Evolutionary conservation across 1,139 yeast species (phyloP).

Genomic region (Sugiyamaella paludigena): DNA sequence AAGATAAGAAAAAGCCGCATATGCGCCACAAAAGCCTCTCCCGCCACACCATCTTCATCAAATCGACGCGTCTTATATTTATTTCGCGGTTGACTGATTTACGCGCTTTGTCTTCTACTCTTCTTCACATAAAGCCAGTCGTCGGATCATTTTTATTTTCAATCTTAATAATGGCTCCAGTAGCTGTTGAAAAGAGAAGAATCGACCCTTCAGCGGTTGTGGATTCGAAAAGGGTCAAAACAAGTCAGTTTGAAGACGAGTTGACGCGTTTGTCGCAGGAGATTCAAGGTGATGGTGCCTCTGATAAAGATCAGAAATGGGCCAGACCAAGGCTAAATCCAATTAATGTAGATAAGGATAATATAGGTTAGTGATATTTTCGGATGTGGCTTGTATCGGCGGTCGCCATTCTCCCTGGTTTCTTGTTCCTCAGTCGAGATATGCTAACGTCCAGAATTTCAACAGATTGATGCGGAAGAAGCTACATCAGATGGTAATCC

Average conservation of each 20-base stretch:
- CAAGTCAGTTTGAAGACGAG: constrained; percentile 49
- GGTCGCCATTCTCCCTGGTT: too few relatives aligned
- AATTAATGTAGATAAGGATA: constrained; percentile 49
- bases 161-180: constrained; percentile 19
- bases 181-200: constrained; percentile 17
- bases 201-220: constrained; percentile 1
- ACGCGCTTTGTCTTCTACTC: too few relatives aligned
- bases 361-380: constrained; percentile 40
- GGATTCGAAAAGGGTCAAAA: constrained; percentile 20
- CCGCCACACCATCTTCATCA: too few relatives aligned
- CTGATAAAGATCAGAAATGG: constrained; percentile 54
- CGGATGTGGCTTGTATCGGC: constrained; percentile 4
- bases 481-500: constrained; percentile 49
- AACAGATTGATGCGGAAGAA: constrained; percentile 95
- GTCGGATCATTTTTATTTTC: not conserved
- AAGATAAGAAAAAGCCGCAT: too few relatives aligned
- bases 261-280: constrained; percentile 44
- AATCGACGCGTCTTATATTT: not conserved
- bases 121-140: too few relatives aligned
- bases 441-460: constrained; percentile 51
- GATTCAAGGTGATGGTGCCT: constrained; percentile 24
- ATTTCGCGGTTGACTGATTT: not conserved
- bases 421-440: too few relatives aligned
- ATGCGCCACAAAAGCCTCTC: too few relatives aligned
- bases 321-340: constrained; percentile 52